Conservation (phyloP, 179 eudicot genomes). For the Beta lomatogona region DNA sequence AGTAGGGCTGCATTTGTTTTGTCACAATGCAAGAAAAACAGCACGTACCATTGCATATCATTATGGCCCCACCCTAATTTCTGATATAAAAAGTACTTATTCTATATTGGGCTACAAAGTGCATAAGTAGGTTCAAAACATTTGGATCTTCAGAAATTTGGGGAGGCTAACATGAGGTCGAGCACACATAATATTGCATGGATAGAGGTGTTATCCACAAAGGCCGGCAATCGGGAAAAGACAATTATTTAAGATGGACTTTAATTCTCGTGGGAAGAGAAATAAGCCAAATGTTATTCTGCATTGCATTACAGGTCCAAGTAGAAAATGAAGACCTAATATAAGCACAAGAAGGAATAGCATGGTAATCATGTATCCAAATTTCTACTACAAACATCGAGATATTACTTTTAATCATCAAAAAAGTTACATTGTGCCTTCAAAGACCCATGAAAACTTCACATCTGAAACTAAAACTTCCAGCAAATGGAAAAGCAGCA, state of each 20-base stretch:
- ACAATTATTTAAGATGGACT: not conserved
- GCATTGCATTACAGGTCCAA: not conserved
- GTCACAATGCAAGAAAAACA: not conserved
- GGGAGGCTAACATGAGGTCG: not conserved
- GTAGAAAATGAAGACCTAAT: not conserved
- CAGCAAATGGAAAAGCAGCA: constrained; percentile 8
- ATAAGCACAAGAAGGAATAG: not conserved
- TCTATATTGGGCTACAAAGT: not conserved
- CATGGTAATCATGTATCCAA: not conserved
- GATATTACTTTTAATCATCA: not conserved
- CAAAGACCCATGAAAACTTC: not conserved
- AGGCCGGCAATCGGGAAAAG: not conserved
- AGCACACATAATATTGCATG: not conserved
- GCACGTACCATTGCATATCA: not conserved
- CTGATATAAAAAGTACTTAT: not conserved
- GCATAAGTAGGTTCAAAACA: not conserved
- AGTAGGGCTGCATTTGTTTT: not conserved
- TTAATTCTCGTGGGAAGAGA: not conserved
- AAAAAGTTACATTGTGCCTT: not conserved
- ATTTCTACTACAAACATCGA: not conserved
- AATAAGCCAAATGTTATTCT: not conserved
- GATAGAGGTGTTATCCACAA: not conserved
- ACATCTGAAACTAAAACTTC: constrained; percentile 3
- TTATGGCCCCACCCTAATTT: not conserved
- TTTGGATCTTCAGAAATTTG: not conserved